A percentile compares a stretch with the other conserved stretches of the same genome.
Evolutionary conservation across 495 filamentous ascomycete species (phyloP).

Genomic region (Copromyces sp.): DNA sequence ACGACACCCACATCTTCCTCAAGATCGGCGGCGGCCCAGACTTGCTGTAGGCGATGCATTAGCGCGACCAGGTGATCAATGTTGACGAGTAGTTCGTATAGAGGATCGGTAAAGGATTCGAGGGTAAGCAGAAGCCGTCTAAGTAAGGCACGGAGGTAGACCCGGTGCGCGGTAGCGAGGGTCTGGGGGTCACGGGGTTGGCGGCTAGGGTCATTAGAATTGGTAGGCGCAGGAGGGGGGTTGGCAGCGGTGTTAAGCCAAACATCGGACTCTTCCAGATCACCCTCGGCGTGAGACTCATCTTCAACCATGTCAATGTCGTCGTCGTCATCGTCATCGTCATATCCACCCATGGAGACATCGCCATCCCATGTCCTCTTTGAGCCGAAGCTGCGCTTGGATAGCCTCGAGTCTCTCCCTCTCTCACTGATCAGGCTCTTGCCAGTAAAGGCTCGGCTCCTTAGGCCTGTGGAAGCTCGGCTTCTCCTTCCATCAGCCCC

Average conservation of each 20-base stretch:
- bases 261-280: neutral
- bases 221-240: neutral
- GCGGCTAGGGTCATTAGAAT: slow-evolving; percentile 5
- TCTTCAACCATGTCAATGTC: slow-evolving; percentile 13
- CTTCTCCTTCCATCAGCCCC: neutral
- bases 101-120: slow-evolving; percentile 52
- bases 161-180: slow-evolving; percentile 64
- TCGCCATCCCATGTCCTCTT: neutral
- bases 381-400: neutral
- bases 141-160: slow-evolving; percentile 57
- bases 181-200: slow-evolving; percentile 65
- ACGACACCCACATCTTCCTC: slow-evolving; percentile 71
- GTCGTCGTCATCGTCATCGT: neutral
- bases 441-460: slow-evolving; percentile 10
- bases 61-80: slow-evolving; percentile 71
- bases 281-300: slow-evolving; percentile 6
- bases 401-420: neutral
- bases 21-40: slow-evolving; percentile 65
- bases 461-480: neutral
- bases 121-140: slow-evolving; percentile 64
- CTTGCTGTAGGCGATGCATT: slow-evolving; percentile 55
- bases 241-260: neutral
- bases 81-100: slow-evolving; percentile 60
- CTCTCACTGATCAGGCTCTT: neutral
- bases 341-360: neutral